Percentiles rank a stretch among this genome's conserved stretches.
These are phyloP conservation scores for Tetracladium setigerum DNA, from an alignment of 495 filamentous ascomycete genomes.

Conservation along the genomic window DNA sequence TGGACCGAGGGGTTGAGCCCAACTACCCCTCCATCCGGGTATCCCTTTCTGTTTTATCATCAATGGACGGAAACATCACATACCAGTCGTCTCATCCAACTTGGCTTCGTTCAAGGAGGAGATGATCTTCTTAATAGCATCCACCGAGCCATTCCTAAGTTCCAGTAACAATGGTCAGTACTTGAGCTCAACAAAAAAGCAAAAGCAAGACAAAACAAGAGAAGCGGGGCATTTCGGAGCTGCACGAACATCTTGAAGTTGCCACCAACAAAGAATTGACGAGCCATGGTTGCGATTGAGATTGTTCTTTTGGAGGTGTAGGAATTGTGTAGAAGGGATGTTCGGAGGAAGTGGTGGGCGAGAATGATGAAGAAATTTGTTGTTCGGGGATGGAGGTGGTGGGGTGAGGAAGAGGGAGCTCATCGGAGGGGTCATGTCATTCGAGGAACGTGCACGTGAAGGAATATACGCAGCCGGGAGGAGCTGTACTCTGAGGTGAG, in stretches of 20 bases:
- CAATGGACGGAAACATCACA: slow-evolving; percentile 17
- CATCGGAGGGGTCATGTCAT: too few relatives aligned
- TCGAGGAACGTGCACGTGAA: neutral
- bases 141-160: slow-evolving; percentile 81
- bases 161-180: slow-evolving; percentile 4
- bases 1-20: too few relatives aligned
- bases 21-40: too few relatives aligned
- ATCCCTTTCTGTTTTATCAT: neutral
- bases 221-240: neutral
- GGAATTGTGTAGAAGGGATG: neutral
- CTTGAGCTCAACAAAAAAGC: neutral
- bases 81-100: slow-evolving; percentile 60
- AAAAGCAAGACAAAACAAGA: neutral
- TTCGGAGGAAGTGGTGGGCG: neutral
- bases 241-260: slow-evolving; percentile 95
- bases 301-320: neutral
- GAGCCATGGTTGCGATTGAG: slow-evolving; percentile 56
- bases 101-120: slow-evolving; percentile 76
- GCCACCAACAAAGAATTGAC: slow-evolving; percentile 98
- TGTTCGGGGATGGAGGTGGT: neutral
- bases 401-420: neutral
- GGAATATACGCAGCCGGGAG: too few relatives aligned
- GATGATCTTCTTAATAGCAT: slow-evolving; percentile 81
- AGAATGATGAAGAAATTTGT: neutral
- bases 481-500: too few relatives aligned